A percentile compares a stretch with the other conserved stretches of the same genome.
phyloP scores from a whole-genome alignment of 2,329 filamentous ascomycete species.

The Aspergillus versicolor region DNA sequence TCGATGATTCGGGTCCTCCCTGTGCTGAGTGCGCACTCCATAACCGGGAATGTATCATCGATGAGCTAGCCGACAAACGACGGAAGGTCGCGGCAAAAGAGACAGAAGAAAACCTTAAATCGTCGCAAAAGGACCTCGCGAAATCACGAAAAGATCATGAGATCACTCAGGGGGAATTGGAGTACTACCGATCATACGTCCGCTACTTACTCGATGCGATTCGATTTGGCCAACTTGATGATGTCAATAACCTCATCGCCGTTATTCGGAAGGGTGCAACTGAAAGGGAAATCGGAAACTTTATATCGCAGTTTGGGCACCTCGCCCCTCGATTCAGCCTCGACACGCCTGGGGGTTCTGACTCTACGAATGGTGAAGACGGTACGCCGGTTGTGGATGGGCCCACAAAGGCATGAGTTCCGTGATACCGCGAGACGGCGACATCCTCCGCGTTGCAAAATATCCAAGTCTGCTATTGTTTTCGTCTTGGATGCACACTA shows the following conservation, averaged over 20 bases:
- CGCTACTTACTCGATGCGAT: constrained; percentile 29
- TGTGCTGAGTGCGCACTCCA: constrained; percentile 37
- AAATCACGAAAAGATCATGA: constrained; percentile 18
- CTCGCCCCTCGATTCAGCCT: neutral
- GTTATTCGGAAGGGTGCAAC: constrained; percentile 24
- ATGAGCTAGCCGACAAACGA: constrained; percentile 36
- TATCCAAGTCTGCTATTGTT: neutral
- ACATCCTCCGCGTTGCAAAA: neutral
- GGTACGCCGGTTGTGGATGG: neutral
- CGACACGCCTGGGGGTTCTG: neutral
- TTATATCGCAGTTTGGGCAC: neutral
- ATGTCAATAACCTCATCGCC: constrained; percentile 26
- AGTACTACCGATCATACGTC: constrained; percentile 26
- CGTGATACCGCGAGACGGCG: neutral
- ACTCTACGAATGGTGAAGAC: neutral
- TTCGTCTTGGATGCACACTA: neutral
- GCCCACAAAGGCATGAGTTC: neutral
- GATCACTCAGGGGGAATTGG: neutral
- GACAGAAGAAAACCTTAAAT: constrained; percentile 32
- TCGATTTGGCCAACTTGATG: constrained; percentile 20
- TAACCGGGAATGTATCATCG: constrained; percentile 33
- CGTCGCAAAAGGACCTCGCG: constrained; percentile 20
- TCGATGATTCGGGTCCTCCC: constrained; percentile 23
- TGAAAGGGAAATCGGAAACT: neutral
- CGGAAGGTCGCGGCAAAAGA: constrained; percentile 34